These are phyloP conservation scores for Gossypium rotundifolium DNA, from an alignment of 345 rosid species.

Conservation along the genomic window DNA sequence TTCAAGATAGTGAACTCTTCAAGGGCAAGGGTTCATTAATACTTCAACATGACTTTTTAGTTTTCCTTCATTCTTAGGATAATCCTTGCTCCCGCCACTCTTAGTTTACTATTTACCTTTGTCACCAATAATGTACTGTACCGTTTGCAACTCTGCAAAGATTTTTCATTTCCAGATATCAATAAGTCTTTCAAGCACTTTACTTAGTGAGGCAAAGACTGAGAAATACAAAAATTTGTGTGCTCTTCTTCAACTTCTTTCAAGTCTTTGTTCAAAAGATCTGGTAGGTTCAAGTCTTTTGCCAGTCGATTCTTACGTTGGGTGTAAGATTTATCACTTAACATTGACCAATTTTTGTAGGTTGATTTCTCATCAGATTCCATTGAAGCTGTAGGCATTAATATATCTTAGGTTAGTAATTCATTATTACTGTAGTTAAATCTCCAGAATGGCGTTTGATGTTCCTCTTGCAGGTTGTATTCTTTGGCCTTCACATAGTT, in stretches of 20 bases:
- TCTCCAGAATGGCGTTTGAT: constrained; percentile 24
- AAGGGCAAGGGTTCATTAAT: not conserved
- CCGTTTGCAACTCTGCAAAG: not conserved
- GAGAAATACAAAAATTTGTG: constrained; percentile 89
- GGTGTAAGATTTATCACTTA: not conserved
- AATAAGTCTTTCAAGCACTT: constrained; percentile 64
- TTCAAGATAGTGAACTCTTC: not conserved
- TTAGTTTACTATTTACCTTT: not conserved
- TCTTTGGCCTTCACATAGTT: constrained; percentile 83
- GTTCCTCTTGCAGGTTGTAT: constrained; percentile 72
- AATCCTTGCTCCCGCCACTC: not conserved
- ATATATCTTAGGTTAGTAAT: constrained; percentile 72
- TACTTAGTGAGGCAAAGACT: constrained; percentile 73
- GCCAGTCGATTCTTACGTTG: not conserved
- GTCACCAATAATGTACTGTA: not conserved
- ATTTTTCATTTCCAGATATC: constrained; percentile 45
- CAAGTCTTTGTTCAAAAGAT: constrained; percentile 90
- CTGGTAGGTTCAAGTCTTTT: constrained; percentile 40
- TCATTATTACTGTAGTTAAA: constrained; percentile 8
- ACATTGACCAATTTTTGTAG: constrained; percentile 29
- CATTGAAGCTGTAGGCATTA: constrained; percentile 55
- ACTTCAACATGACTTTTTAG: too few relatives aligned
- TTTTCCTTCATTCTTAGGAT: not conserved
- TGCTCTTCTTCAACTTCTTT: constrained; percentile 96
- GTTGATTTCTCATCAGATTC: constrained; percentile 90